Base-by-base conservation (phyloP, 1,284 basidiomycete species). In the Trametes polyzona region DNA sequence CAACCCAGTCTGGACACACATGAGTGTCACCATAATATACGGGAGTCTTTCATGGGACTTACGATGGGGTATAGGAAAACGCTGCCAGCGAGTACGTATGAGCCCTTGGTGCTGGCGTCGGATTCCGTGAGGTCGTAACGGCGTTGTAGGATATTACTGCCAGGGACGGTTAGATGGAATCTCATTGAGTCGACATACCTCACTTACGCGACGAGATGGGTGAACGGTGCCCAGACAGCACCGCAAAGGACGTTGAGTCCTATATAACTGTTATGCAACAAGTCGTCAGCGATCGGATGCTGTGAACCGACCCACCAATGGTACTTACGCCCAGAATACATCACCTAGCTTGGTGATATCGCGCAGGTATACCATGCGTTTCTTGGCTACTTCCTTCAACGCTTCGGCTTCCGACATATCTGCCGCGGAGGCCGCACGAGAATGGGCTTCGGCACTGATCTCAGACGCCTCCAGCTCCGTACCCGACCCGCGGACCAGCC, bases 161-260 rank as follows among this genome's bases (percentile, higher is more conserved):
- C 24, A 50, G 9, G n/a, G 26, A 17, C 10, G 16, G 39, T 41
- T 27, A 46, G 16, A 6, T 32, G 29, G 16, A 49, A 6, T 16
- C n/a, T 23, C 35, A 41, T 29, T 21, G 10, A 27, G 19, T 40
- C 37, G n/a, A 24, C 27, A 24, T 41, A 50, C 26, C 7, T 50
- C 14, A 72, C 85, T 68, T 66, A 89, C 87, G 91, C 79, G 16
- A 86, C 83, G 41, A 93, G 83, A 67, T 93, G 90, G 12, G 83
- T 83, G 67, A 92, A 92, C 0, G 90, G 91, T 14, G 82, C 77
- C 90, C 90, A 93, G 35, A 91, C 84, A 58, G 82, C 77, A n/a
- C 90, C 90, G 56, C 87, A 92, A 16, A 92, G 73, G 7, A 92
- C 71, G 62, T 92, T 92, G 17, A 88, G 65, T 4, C 78, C 84